Percentiles rank a stretch among this genome's conserved stretches.
These are phyloP conservation scores for Pichia sp. DNA, from an alignment of 1,139 yeast species.

Conservation along the genomic window DNA sequence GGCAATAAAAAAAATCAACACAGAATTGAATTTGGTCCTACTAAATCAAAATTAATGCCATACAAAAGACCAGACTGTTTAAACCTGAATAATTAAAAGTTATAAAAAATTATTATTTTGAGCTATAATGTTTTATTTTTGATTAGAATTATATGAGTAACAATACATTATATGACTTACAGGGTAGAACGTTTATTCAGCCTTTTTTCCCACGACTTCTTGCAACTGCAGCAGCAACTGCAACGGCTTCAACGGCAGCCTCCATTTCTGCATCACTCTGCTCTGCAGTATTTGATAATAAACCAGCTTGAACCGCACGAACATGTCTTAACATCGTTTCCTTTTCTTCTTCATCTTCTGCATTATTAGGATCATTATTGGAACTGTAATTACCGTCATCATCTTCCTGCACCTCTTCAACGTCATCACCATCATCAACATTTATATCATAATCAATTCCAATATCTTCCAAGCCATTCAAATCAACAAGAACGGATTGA, in stretches of 20 bases:
- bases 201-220: background rate
- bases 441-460: conserved; percentile 6
- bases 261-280: conserved; percentile 16
- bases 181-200: background rate
- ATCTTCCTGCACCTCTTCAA: background rate
- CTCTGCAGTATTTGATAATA: conserved; percentile 4
- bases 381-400: background rate
- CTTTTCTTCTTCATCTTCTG: conserved; percentile 11
- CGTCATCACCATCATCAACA: background rate
- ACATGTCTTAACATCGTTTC: conserved; percentile 13
- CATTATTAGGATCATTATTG: conserved; percentile 1
- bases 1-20: too few species aligned
- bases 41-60: too few species aligned
- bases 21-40: too few species aligned
- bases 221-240: conserved; percentile 12
- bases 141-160: too few species aligned
- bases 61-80: too few species aligned
- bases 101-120: too few species aligned
- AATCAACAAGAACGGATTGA: conserved; percentile 11
- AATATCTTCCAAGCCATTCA: conserved; percentile 8
- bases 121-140: too few species aligned
- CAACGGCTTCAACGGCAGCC: conserved; percentile 17
- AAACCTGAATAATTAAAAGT: background rate
- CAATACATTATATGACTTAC: too few species aligned
- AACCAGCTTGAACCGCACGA: conserved; percentile 9